phyloP scores from a whole-genome alignment of 768 basidiomycete genomes.

The Leccinum barrowsii region DNA sequence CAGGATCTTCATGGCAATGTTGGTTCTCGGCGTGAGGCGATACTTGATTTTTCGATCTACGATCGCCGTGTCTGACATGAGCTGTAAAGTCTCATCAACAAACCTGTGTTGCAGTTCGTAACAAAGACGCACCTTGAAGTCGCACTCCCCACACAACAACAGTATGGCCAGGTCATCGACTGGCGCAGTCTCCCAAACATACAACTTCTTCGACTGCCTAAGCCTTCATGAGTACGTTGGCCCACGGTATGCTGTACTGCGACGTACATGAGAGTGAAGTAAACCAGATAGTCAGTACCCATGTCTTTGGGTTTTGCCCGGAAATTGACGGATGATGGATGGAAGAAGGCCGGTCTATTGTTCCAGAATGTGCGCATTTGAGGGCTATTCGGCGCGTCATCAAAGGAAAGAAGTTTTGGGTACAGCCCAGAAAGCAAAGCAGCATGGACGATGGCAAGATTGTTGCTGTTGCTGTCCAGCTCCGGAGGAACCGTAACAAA shows the following conservation, averaged over 20 bases:
- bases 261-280: constrained; percentile 84
- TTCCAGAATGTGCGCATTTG: constrained; percentile 80
- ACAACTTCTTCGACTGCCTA: constrained; percentile 92
- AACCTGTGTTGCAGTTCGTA: neutral
- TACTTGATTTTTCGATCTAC: constrained; percentile 87
- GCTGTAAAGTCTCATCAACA: constrained; percentile 39
- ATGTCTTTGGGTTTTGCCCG: constrained; percentile 63
- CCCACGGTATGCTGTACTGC: neutral
- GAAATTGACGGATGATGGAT: constrained; percentile 93
- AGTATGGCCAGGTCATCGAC: constrained; percentile 80
- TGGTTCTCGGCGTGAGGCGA: constrained; percentile 63
- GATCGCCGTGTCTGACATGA: constrained; percentile 62
- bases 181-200: constrained; percentile 91
- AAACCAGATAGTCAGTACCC: constrained; percentile 68
- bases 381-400: constrained; percentile 41
- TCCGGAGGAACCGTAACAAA: constrained; percentile 74
- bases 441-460: constrained; percentile 66
- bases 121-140: constrained; percentile 65
- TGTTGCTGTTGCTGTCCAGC: constrained; percentile 65
- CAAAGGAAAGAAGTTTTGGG: constrained; percentile 83
- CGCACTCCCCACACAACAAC: constrained; percentile 85
- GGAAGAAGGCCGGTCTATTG: constrained; percentile 73
- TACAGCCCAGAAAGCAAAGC: constrained; percentile 85
- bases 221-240: constrained; percentile 6
- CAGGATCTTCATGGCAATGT: constrained; percentile 76